These are phyloP conservation scores for Rheum nobile DNA, from an alignment of 148 eudicot species.

Conservation along the genomic window DNA sequence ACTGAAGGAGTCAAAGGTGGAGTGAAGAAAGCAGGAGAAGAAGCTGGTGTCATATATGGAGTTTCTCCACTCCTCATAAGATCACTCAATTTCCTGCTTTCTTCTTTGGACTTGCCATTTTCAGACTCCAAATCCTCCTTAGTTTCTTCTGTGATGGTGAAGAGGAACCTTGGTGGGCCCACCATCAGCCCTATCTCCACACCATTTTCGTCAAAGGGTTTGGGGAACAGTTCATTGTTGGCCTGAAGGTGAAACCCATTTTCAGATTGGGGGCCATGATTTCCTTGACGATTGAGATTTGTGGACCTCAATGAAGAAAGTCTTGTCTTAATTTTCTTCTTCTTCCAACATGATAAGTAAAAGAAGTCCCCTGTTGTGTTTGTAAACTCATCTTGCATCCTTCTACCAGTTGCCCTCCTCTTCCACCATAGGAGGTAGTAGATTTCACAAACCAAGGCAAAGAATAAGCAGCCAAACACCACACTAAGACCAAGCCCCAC, in stretches of 20 bases:
- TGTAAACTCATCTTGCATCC: not conserved
- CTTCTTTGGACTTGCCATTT: conserved; percentile 29
- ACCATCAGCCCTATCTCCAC: conserved; percentile 14
- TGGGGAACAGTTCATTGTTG: conserved; percentile 10
- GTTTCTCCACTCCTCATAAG: conserved; percentile 25
- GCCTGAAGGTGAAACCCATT: not conserved
- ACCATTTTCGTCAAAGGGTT: conserved; percentile 24
- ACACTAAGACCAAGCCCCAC: conserved; percentile 64
- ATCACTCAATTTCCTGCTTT: conserved; percentile 41
- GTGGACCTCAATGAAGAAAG: not conserved
- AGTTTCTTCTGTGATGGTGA: conserved; percentile 70
- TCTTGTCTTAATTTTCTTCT: conserved; percentile 3
- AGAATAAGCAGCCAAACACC: conserved; percentile 48
- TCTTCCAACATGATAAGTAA: conserved; percentile 33
- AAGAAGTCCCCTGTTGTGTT: conserved; percentile 21
- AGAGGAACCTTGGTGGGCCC: conserved; percentile 61
- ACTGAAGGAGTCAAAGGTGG: conserved; percentile 44
- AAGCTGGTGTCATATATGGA: conserved; percentile 47
- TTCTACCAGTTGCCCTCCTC: conserved; percentile 33
- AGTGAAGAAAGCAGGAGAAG: conserved; percentile 53
- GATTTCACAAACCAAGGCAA: conserved; percentile 61
- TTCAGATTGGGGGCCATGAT: conserved; percentile 11
- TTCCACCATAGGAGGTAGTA: conserved; percentile 86
- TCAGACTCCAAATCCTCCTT: conserved; percentile 68
- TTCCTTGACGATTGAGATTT: conserved; percentile 15